These are phyloP conservation scores for Podaxis rugospora DNA, from an alignment of 768 basidiomycete species.

Conservation along the genomic window DNA sequence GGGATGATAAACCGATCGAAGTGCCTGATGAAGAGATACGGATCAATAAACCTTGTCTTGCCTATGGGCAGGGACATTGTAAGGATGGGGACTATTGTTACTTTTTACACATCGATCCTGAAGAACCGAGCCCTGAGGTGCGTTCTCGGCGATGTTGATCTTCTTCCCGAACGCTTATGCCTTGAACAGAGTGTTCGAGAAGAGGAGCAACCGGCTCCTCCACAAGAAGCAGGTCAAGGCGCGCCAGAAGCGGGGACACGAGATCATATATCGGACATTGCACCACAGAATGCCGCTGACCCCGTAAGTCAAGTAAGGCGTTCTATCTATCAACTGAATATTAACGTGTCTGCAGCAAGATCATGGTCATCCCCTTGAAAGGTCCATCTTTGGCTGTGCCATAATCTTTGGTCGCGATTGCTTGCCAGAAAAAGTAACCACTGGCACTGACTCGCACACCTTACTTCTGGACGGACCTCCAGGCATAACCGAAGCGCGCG, in stretches of 20 bases:
- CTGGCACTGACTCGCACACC: conserved; percentile 30
- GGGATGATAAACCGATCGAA: conserved; percentile 10
- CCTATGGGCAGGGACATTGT: conserved; percentile 33
- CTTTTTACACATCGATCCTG: conserved; percentile 24
- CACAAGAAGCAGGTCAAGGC: background rate
- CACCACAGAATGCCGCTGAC: background rate
- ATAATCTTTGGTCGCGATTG: conserved; percentile 31
- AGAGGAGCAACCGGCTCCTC: background rate
- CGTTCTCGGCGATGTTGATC: background rate
- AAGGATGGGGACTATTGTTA: conserved; percentile 22
- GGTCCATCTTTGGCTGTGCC: conserved; percentile 20
- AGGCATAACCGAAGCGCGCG: conserved; percentile 5
- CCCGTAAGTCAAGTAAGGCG: background rate
- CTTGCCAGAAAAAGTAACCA: conserved; percentile 24
- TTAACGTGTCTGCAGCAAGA: background rate
- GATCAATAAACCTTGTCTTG: conserved; percentile 26
- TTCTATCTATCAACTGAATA: background rate
- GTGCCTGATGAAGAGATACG: conserved; percentile 17
- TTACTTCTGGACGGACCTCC: conserved; percentile 1
- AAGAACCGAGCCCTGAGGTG: conserved; percentile 11
- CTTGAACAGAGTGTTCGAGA: background rate
- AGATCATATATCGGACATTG: conserved; percentile 4
- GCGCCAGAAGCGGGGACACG: conserved; percentile 1
- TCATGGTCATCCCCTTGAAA: conserved; percentile 15
- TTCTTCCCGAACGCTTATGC: background rate